A percentile compares a stretch with the other conserved stretches of the same genome.
These are phyloP conservation scores for Conticribra weissflogii DNA, from an alignment of 108 stramenopile genomes.

Conservation along the genomic window DNA sequence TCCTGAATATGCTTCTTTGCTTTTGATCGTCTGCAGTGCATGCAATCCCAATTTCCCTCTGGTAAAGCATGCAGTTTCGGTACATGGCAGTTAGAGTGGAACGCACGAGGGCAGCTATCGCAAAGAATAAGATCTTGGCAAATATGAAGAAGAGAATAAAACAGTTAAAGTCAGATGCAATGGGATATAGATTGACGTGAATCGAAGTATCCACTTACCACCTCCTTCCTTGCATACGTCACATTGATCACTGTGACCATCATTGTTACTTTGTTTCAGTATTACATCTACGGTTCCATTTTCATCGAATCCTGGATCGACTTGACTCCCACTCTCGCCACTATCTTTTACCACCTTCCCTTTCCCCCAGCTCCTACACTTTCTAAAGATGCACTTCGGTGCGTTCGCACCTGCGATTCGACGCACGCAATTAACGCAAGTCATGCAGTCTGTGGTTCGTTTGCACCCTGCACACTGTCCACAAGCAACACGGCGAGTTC, in stretches of 20 bases:
- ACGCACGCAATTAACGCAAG: constrained; percentile 28
- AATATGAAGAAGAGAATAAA: neutral
- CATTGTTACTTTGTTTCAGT: constrained; percentile 10
- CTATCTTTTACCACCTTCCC: constrained; percentile 6
- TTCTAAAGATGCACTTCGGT: constrained; percentile 41
- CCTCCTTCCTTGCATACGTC: constrained; percentile 30
- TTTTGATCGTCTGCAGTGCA: constrained; percentile 20
- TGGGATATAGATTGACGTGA: too few relatives aligned
- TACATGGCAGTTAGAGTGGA: constrained; percentile 37
- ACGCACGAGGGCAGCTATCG: constrained; percentile 21
- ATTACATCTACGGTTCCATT: too few relatives aligned
- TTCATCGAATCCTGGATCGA: too few relatives aligned
- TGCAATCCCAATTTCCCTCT: constrained; percentile 36
- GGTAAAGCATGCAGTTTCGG: constrained; percentile 32
- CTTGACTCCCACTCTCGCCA: too few relatives aligned
- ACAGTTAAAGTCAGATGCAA: neutral
- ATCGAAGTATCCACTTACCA: neutral
- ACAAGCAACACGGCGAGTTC: constrained; percentile 34
- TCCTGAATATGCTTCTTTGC: too few relatives aligned
- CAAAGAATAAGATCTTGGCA: constrained; percentile 26
- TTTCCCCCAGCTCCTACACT: constrained; percentile 33
- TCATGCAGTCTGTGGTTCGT: constrained; percentile 22
- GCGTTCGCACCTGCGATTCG: neutral
- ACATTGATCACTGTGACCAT: constrained; percentile 30
- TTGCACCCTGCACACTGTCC: constrained; percentile 33